A percentile compares a stretch with the other conserved stretches of the same genome.
Conservation (phyloP, 345 rosid species). For the Linum usitatissimum region DNA sequence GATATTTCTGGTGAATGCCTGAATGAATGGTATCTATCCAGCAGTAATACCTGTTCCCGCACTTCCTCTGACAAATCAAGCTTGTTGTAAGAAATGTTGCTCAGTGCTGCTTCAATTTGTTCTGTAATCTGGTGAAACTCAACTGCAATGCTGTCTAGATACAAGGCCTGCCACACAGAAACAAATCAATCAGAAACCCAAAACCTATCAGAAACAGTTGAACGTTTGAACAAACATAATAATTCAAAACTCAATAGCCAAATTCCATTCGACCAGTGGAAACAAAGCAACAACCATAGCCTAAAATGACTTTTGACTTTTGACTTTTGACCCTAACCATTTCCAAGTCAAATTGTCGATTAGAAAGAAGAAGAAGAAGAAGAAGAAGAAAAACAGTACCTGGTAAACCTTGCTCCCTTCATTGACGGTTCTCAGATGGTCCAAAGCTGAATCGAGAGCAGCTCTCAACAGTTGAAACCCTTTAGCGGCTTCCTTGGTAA, state of each 20-base stretch:
- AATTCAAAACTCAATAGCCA: too few relatives aligned
- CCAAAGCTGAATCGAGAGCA: constrained; percentile 55
- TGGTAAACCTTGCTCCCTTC: constrained; percentile 57
- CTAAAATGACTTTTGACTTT: too few relatives aligned
- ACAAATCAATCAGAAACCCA: too few relatives aligned
- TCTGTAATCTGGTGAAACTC: constrained; percentile 47
- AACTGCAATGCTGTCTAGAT: constrained; percentile 30
- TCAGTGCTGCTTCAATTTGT: constrained; percentile 63
- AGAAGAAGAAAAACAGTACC: too few relatives aligned
- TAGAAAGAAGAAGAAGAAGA: too few relatives aligned
- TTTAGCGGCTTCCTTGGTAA: constrained; percentile 29
- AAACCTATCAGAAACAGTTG: too few relatives aligned
- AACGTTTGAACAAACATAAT: background rate
- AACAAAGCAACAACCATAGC: too few relatives aligned
- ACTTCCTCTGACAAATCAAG: constrained; percentile 73
- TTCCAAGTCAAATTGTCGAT: too few relatives aligned
- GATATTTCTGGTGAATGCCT: background rate
- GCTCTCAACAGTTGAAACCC: constrained; percentile 42
- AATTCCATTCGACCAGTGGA: too few relatives aligned
- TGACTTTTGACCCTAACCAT: too few relatives aligned
- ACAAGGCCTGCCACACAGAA: constrained; percentile 37
- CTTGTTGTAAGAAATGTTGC: constrained; percentile 43
- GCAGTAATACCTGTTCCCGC: constrained; percentile 64
- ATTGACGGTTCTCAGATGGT: constrained; percentile 46
- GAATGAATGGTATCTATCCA: background rate